These are phyloP conservation scores for Xenosphaeropsis pyriputrescens DNA, from an alignment of 2,329 filamentous ascomycete genomes.

Conservation along the genomic window DNA sequence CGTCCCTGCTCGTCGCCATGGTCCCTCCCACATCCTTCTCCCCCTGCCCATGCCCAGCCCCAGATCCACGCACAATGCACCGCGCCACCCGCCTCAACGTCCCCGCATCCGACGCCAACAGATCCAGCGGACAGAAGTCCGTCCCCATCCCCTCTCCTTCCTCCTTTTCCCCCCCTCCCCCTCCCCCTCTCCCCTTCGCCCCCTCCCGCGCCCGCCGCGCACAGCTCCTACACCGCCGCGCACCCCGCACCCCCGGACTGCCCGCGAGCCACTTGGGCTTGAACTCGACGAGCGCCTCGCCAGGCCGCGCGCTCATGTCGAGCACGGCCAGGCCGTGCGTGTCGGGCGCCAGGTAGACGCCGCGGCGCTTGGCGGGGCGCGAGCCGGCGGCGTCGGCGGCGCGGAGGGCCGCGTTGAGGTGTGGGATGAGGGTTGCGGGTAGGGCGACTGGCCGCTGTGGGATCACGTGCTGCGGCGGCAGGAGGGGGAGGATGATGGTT, in stretches of 20 bases:
- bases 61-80: conserved; percentile 15
- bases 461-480: conserved; percentile 36
- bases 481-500: conserved; percentile 37
- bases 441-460: conserved; percentile 37
- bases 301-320: conserved; percentile 25
- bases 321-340: conserved; percentile 58
- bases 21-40: too few relatives aligned
- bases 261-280: conserved; percentile 78
- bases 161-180: too few relatives aligned
- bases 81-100: conserved; percentile 25
- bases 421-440: conserved; percentile 22
- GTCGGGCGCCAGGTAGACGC: conserved; percentile 34
- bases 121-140: conserved; percentile 47
- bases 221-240: conserved; percentile 58
- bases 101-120: conserved; percentile 35
- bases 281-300: conserved; percentile 46
- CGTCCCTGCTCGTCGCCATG: conserved; percentile 6
- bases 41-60: neutral
- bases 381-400: conserved; percentile 24
- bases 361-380: conserved; percentile 31
- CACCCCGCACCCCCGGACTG: conserved; percentile 51
- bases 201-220: conserved; percentile 24
- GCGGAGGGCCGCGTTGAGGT: conserved; percentile 37
- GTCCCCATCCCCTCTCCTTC: too few relatives aligned
- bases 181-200: too few relatives aligned